These are phyloP conservation scores for Triticum urartu DNA, from an alignment of 176 grass and related monocot species.

Conservation along the genomic window DNA sequence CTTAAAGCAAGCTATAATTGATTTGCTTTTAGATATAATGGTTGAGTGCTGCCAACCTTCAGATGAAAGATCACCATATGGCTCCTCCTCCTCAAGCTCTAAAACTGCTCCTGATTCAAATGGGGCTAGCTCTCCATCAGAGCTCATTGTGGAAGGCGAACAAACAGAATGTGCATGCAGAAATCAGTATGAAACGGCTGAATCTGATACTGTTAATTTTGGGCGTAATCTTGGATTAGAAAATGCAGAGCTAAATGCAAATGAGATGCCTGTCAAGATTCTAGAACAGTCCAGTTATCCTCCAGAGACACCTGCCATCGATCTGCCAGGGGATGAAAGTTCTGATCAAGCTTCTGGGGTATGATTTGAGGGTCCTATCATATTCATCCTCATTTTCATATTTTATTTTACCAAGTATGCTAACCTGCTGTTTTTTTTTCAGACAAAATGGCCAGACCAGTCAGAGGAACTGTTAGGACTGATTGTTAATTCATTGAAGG, in stretches of 20 bases:
- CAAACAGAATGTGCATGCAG: slow-evolving; percentile 38
- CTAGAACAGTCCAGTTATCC: slow-evolving; percentile 44
- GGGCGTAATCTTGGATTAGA: slow-evolving; percentile 24
- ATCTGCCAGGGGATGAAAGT: slow-evolving; percentile 52
- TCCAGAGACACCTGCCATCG: slow-evolving; percentile 38
- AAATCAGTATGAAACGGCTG: slow-evolving; percentile 40
- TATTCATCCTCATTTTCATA: slow-evolving; percentile 13
- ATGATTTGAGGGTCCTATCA: slow-evolving; percentile 32
- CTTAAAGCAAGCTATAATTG: slow-evolving; percentile 91
- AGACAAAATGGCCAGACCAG: slow-evolving; percentile 90
- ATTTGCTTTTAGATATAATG: slow-evolving; percentile 97
- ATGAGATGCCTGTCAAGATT: slow-evolving; percentile 36
- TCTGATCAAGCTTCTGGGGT: slow-evolving; percentile 49
- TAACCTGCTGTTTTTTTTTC: slow-evolving; percentile 31
- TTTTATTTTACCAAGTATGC: slow-evolving; percentile 29
- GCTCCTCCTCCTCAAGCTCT: slow-evolving; percentile 49
- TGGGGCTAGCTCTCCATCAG: slow-evolving; percentile 57
- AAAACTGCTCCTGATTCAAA: slow-evolving; percentile 66
- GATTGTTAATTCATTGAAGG: slow-evolving; percentile 82
- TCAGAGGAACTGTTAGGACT: slow-evolving; percentile 83
- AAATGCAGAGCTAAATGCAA: slow-evolving; percentile 43
- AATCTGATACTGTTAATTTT: slow-evolving; percentile 41
- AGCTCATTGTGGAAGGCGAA: slow-evolving; percentile 47
- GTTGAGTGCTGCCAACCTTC: slow-evolving; percentile 89
- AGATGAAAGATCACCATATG: slow-evolving; percentile 57